Base-by-base conservation (phyloP, 176 grass and related monocot species). In the Aegilops tauschii region DNA sequence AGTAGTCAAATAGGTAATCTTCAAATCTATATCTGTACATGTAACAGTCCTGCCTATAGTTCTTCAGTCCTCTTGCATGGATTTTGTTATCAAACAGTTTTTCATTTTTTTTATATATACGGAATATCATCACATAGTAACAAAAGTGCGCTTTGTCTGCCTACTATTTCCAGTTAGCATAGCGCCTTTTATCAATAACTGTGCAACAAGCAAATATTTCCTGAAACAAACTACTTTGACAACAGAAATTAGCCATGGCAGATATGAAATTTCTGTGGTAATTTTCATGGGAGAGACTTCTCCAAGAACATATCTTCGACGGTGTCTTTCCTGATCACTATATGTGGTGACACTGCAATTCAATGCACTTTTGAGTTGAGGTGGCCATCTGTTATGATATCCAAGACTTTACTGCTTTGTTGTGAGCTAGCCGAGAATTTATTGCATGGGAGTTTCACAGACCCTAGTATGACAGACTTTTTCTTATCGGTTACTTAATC, bases 1-100 rank as follows among this genome's bases (percentile, higher is more conserved):
- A 82, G 68, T 77, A 77, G 29, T 31, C 74, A 56, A 58, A 77
- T 82, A 69, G 64, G 80, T 82, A 69, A 82, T 69, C 1, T 69
- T 64, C 23, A 25, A 64, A 25, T 62, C 4, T 64, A 44, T 5
- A 28, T 65, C 25, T 18, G 20, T 5, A 59, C 76, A 61, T 61
- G 12, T 56, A 34, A 32, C 18, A 56, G 50, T 31, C 74, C 47
- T 56, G 8, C 45, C 13, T 54, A 2, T 20, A 76, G 71, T 76
- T 14, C 2, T 9, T 34, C 3, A 32, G 50, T 17, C 50, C 13
- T 31, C 23, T 75, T 7, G 7, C 29, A 21, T 28, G 5, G 17
- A 56, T 21, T 28, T 32, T 31, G 14, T 56, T 77, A 56, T 77
- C 74, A 77, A 34, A 12, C 16, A 52, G 42, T 31, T 56, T 18